Conservation (phyloP, 306 rosid genomes). For the Citrullus amarus region DNA sequence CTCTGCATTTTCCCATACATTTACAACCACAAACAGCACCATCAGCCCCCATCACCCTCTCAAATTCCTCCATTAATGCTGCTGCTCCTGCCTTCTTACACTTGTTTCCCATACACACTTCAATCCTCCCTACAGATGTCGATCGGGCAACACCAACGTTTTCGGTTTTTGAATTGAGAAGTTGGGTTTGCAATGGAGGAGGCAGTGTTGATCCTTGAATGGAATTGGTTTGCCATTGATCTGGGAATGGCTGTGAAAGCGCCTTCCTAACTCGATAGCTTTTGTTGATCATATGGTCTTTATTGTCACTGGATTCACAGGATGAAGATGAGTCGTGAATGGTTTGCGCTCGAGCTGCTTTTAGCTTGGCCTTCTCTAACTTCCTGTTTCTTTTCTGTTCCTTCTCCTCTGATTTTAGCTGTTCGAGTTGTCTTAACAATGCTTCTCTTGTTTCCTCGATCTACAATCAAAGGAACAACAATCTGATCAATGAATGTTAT, state of each 20-base stretch:
- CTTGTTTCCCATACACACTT: conserved; percentile 87
- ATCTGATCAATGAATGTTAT: background rate
- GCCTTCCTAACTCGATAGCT: conserved; percentile 15
- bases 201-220: conserved; percentile 6
- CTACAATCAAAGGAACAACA: background rate
- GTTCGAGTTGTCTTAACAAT: conserved; percentile 37
- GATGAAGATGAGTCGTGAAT: conserved; percentile 37
- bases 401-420: conserved; percentile 39
- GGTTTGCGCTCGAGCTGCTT: conserved; percentile 27
- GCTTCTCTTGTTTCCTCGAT: conserved; percentile 42
- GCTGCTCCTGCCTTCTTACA: conserved; percentile 60
- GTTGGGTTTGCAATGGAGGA: conserved; percentile 8
- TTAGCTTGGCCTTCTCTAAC: conserved; percentile 40
- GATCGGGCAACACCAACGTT: background rate
- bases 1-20: conserved; percentile 92
- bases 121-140: conserved; percentile 35
- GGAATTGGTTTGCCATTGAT: conserved; percentile 4
- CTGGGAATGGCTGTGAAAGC: conserved; percentile 13
- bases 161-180: background rate
- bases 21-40: conserved; percentile 63
- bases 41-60: conserved; percentile 41
- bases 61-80: conserved; percentile 56
- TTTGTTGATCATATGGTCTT: conserved; percentile 36
- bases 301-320: conserved; percentile 61
- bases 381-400: conserved; percentile 49